Base-by-base conservation (phyloP, 306 rosid genomes). In the Sophora flavescens region DNA sequence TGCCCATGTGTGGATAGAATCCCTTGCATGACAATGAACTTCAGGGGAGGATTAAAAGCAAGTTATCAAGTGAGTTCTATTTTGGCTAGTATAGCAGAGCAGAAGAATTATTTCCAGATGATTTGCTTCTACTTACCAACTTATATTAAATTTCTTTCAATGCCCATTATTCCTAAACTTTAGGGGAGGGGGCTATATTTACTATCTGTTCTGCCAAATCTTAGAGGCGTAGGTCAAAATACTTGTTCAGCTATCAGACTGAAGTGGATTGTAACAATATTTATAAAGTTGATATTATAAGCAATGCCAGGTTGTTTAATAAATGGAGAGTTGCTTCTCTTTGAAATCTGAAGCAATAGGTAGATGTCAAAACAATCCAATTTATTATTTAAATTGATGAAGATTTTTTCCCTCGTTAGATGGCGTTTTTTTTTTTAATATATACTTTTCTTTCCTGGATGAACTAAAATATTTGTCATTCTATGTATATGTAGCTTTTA, bases 401-500 rank as follows among this genome's bases (percentile, higher is more conserved):
- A 47, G 13, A 45, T 0, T 6, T 6, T 1, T 41, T 7, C 42
- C 13, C 13, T 30, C 12, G 12, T 47, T 48, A 41, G 17, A 18
- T 38, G 44, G 56, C 32, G 22, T 26, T 3, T 12, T 32, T 17
- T 56, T 32, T 41, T 4, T 5, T 51, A 38, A 48, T n/a, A n/a
- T 72, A 8, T 9, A 60, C n/a, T 17, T 54, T 62, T 39, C 41
- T 36, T 69, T 33, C 54, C n/a, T 1, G 18, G 7, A 60, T 47
- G 30, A 18, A 76, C 74, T 63, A 26, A 76, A 63, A 41, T 69
- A 7, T 11, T 68, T 78, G 51, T 53, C 36, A 39, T 60, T 22
- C 26, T 68, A 13, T 59, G 36, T 26, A 6, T 70, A 6, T 70
- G 67, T 50, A 86, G 90, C 35, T 87, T 87, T 68, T 87, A 84